These are phyloP conservation scores for Galerina sulciceps DNA, from an alignment of 768 basidiomycete species.

Conservation along the genomic window DNA sequence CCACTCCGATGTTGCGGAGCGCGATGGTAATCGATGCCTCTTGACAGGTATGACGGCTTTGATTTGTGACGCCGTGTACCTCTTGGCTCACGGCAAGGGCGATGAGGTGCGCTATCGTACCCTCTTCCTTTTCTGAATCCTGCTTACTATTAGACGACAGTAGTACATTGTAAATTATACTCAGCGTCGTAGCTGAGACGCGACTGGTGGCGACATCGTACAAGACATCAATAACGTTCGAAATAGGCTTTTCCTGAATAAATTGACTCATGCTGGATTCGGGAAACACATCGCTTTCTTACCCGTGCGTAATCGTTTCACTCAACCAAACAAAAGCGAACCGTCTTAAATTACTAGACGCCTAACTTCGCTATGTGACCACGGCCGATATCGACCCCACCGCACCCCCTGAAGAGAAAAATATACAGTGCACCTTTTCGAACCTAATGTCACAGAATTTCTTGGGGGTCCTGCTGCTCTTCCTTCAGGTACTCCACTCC, in stretches of 20 bases:
- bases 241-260: constrained; percentile 22
- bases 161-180: constrained; percentile 22
- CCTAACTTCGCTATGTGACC: constrained; percentile 20
- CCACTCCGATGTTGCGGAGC: constrained; percentile 8
- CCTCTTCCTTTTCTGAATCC: neutral
- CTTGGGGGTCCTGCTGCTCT: neutral
- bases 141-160: constrained; percentile 3
- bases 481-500: constrained; percentile 15
- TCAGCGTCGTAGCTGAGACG: constrained; percentile 15
- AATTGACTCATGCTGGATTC: constrained; percentile 6
- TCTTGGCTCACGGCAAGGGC: constrained; percentile 22
- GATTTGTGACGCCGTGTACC: constrained; percentile 20
- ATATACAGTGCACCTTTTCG: constrained; percentile 20
- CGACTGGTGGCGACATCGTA: constrained; percentile 13
- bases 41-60: neutral
- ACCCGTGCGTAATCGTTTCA: constrained; percentile 12
- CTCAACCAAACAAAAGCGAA: neutral
- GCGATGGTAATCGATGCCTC: constrained; percentile 20
- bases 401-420: constrained; percentile 8
- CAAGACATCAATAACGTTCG: constrained; percentile 15
- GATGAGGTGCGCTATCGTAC: constrained; percentile 17
- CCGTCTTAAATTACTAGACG: constrained; percentile 10
- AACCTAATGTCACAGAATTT: neutral
- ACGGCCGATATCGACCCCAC: constrained; percentile 17
- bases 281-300: constrained; percentile 20